Base-by-base conservation (phyloP, 139 green algal species). In the Chlorella sp. region DNA sequence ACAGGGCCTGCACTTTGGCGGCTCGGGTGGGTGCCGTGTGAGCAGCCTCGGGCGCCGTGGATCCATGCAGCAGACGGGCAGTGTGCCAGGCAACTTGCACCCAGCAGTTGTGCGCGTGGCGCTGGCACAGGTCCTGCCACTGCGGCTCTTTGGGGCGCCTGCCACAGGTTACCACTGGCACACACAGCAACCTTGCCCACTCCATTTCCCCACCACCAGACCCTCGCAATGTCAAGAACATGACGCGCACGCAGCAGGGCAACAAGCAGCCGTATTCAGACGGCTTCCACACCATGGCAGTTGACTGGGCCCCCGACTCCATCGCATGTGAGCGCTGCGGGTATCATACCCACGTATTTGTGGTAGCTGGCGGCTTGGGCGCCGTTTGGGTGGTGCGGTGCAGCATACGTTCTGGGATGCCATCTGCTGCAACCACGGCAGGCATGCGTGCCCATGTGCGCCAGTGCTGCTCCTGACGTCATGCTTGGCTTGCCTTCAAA, bases 1-100 rank as follows among this genome's bases (percentile, higher is more conserved):
- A 21, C 55, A 81, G 28, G 81, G 62, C 12, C 41, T 90, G 34
- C 86, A 90, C 26, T 90, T 67, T 57, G 86, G 86, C 32, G 80
- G 80, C 5, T 39, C 86, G 34, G 57, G 60, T 51, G 26, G 13
- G 57, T n/a, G n/a, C n/a, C n/a, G n/a, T n/a, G n/a, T n/a, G n/a
- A n/a, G n/a, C n/a, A n/a, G n/a, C n/a, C n/a, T n/a, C n/a, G n/a
- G n/a, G n/a, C n/a, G n/a, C n/a, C n/a, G n/a, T n/a, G n/a, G n/a
- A n/a, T n/a, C n/a, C n/a, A n/a, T n/a, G n/a, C n/a, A n/a, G n/a
- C n/a, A n/a, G n/a, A n/a, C n/a, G n/a, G n/a, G n/a, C n/a, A n/a
- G n/a, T n/a, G n/a, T n/a, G n/a, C n/a, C n/a, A n/a, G n/a, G n/a
- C n/a, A n/a, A n/a, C n/a, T n/a, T n/a, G n/a, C n/a, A n/a, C n/a